A percentile compares a stretch with the other conserved stretches of the same genome.
phyloP scores from a whole-genome alignment of 495 filamentous ascomycete species.

The Ascodesmis nigricans region DNA sequence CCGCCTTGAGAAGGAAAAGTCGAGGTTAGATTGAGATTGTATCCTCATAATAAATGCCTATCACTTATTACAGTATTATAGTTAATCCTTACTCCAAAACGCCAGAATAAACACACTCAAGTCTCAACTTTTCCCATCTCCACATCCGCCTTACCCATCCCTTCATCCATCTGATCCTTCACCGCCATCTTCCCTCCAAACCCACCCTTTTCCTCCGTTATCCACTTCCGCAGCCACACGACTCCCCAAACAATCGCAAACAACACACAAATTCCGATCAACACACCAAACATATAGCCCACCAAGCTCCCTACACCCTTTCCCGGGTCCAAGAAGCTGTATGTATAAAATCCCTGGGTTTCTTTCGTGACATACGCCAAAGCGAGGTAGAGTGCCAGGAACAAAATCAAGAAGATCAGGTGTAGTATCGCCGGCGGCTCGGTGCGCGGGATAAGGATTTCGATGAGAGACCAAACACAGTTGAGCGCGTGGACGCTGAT shows the following conservation, averaged over 20 bases:
- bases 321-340: slow-evolving; percentile 44
- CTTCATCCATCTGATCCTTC: too few relatives aligned
- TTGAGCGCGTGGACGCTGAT: slow-evolving; percentile 49
- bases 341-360: slow-evolving; percentile 50
- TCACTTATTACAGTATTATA: too few relatives aligned
- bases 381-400: slow-evolving; percentile 47
- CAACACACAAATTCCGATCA: slow-evolving; percentile 37
- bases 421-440: slow-evolving; percentile 33
- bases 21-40: too few relatives aligned
- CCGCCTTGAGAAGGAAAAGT: too few relatives aligned
- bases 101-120: too few relatives aligned
- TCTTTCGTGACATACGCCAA: slow-evolving; percentile 52
- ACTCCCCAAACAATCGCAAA: slow-evolving; percentile 35
- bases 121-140: too few relatives aligned
- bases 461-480: slow-evolving; percentile 44
- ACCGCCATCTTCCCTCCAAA: too few relatives aligned
- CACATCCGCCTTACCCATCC: too few relatives aligned
- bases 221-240: slow-evolving; percentile 30
- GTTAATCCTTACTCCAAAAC: too few relatives aligned
- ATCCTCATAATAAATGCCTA: too few relatives aligned
- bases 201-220: slow-evolving; percentile 19
- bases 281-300: slow-evolving; percentile 40
- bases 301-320: slow-evolving; percentile 27
- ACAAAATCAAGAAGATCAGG: slow-evolving; percentile 32
- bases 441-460: slow-evolving; percentile 44